Base-by-base conservation (phyloP, 1,284 basidiomycete genomes). In the Ceratorhiza oryzae-sativae region DNA sequence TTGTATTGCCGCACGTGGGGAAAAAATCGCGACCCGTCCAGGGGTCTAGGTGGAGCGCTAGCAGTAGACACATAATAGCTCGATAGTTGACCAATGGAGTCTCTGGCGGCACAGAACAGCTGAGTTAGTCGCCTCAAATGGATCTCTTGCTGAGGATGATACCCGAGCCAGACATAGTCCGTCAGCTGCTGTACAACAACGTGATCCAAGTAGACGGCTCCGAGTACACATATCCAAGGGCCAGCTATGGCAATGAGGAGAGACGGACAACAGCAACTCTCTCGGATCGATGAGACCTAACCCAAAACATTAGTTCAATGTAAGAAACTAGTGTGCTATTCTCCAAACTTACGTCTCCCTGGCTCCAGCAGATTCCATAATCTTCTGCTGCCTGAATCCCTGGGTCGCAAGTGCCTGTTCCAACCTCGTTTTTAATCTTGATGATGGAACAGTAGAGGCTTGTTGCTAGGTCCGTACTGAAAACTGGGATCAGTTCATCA, bases 181-280 rank as follows among this genome's bases (percentile, higher is more conserved):
- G 74, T 76, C 23, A 76, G 61, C 9, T 51, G 74, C 42, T 76
- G 72, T 45, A 76, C 61, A 25, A 75, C 49, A 18, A 67, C 27
- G 6, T 49, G 51, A 3, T 61, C 72, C 30, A 63, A 41, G 30
- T 73, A 51, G 15, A 75, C 60, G n/a, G 65, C 74, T 15, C 76
- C 74, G 15, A 68, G 48, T 25, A 75, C 27, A 59, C 73, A 73
- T n/a, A 76, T 49, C 73, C 73, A 75, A n/a, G n/a, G n/a, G n/a
- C n/a, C n/a, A n/a, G n/a, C n/a, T n/a, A n/a, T n/a, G n/a, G n/a
- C n/a, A n/a, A 32, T 18, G n/a, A 74, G n/a, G 23, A 75, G 51
- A 13, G 71, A 51, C 2, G 75, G 75, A 41, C 75, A 75, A 48
- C 71, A 61, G 20, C 42, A 75, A n/a, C 1, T 10, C 12, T 42